Conservation (phyloP, 2,329 filamentous ascomycete genomes). For the Ophiostoma sp. region DNA sequence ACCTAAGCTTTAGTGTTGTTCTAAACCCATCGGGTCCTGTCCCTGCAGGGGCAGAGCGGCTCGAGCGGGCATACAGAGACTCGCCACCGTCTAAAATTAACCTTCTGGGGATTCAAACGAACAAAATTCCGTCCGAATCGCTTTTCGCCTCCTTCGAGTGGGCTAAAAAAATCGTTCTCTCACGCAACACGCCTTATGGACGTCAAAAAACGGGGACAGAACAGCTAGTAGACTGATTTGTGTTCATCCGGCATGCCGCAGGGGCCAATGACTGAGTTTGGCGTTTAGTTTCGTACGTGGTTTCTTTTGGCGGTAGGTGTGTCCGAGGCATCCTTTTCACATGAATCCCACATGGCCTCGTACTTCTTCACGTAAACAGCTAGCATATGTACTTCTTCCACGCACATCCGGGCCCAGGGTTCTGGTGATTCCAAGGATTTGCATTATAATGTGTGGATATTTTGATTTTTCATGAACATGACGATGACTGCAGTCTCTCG, state of each 20-base stretch:
- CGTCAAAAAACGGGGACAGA: background rate
- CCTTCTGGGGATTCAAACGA: background rate
- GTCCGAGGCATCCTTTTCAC: background rate
- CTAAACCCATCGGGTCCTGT: background rate
- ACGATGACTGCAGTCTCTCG: no score
- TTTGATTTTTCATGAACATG: background rate
- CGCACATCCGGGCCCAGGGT: background rate
- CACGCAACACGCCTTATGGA: background rate
- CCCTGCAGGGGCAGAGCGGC: background rate
- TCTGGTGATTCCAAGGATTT: background rate
- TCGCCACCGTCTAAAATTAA: conserved; percentile 1
- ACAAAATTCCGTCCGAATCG: background rate
- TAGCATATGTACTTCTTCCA: background rate
- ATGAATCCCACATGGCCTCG: background rate
- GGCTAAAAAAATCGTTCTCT: background rate
- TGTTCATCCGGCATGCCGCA: background rate
- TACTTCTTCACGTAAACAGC: background rate
- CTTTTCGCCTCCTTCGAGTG: background rate
- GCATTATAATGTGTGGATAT: background rate
- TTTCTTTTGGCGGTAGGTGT: background rate
- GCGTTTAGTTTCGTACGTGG: background rate
- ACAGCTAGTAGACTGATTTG: background rate
- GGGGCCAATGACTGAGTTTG: background rate
- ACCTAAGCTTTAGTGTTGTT: background rate
- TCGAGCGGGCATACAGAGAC: background rate